A percentile compares a stretch with the other conserved stretches of the same genome.
phyloP scores from a whole-genome alignment of 176 grass and related monocot species.

The Carex myosuroides region DNA sequence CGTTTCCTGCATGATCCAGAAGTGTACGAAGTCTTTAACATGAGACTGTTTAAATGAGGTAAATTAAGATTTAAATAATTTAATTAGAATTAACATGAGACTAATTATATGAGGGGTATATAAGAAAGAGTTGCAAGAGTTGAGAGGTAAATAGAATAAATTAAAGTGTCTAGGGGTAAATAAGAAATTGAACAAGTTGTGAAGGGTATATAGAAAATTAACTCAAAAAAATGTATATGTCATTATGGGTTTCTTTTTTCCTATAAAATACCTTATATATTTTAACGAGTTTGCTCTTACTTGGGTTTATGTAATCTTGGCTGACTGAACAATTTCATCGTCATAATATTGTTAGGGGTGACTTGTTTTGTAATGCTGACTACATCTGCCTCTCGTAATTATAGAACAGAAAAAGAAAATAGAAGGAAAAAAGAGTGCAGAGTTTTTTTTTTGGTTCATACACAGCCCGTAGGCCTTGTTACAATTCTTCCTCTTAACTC shows the following conservation, averaged over 20 bases:
- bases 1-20: background rate
- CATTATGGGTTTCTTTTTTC: background rate
- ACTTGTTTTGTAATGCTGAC: background rate
- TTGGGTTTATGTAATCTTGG: background rate
- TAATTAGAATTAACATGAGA: too few relatives aligned
- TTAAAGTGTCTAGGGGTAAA: too few relatives aligned
- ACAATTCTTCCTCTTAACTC: too few relatives aligned
- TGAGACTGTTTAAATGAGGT: too few relatives aligned
- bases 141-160: too few relatives aligned
- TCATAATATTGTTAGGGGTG: background rate
- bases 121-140: too few relatives aligned
- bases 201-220: too few relatives aligned
- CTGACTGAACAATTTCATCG: background rate
- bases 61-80: too few relatives aligned
- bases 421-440: background rate
- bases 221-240: background rate
- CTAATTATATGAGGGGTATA: too few relatives aligned
- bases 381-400: background rate
- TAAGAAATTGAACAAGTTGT: too few relatives aligned
- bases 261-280: background rate
- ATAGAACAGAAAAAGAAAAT: background rate
- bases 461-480: too few relatives aligned
- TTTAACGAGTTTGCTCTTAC: too few relatives aligned
- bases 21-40: background rate
- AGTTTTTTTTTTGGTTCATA: background rate